Percentiles rank a stretch among this genome's conserved stretches.
Conservation (phyloP, 2,329 filamentous ascomycete genomes). For the Ophiostoma quercus region DNA sequence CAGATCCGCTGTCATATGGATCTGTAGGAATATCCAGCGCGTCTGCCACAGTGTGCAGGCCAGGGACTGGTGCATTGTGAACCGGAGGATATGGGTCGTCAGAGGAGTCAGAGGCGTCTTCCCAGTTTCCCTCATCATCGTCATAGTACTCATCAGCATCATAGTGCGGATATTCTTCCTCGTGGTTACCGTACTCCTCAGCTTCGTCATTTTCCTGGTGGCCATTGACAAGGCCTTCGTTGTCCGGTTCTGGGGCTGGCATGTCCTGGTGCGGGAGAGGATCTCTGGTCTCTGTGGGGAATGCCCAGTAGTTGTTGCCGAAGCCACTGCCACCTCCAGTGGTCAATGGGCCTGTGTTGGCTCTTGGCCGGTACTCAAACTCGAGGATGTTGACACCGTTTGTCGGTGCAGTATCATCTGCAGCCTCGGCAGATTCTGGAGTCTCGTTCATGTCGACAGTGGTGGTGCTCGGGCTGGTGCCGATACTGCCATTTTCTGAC, state of each 20-base stretch:
- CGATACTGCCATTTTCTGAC: slow-evolving; percentile 17
- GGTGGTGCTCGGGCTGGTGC: slow-evolving; percentile 10
- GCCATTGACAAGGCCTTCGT: not conserved
- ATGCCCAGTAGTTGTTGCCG: slow-evolving; percentile 58
- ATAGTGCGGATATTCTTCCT: not conserved
- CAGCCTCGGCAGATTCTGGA: not conserved
- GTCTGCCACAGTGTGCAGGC: not conserved
- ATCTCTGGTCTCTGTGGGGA: slow-evolving; percentile 30
- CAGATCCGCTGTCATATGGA: not conserved
- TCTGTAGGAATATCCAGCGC: not conserved
- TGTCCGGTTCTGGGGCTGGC: not conserved
- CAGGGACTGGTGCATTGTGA: not conserved
- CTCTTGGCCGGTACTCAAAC: slow-evolving; percentile 42
- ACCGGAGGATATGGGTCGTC: not conserved
- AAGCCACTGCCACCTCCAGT: slow-evolving; percentile 46
- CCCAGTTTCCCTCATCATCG: not conserved
- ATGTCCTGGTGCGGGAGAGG: not conserved
- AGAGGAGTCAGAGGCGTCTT: not conserved
- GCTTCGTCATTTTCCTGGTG: not conserved
- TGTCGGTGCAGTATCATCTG: not conserved
- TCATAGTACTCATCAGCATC: not conserved
- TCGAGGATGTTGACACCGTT: not conserved
- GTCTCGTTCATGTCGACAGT: not conserved
- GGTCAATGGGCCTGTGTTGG: slow-evolving; percentile 50
- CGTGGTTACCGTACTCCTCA: not conserved